phyloP scores from a whole-genome alignment of 1,284 basidiomycete genomes.

The Tilletia indica region DNA sequence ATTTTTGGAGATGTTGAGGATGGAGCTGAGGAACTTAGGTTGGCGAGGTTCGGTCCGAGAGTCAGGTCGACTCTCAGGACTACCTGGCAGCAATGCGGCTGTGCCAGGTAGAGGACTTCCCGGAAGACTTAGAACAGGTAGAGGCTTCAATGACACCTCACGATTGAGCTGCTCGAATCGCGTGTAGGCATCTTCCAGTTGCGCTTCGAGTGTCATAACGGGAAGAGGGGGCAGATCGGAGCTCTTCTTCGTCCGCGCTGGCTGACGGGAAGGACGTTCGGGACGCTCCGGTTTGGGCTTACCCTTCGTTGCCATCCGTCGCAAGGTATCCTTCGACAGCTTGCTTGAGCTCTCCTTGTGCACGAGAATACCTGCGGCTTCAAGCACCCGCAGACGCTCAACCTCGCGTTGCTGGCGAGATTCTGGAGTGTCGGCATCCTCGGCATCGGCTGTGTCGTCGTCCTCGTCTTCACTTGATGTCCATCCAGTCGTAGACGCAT shows the following conservation, averaged over 20 bases:
- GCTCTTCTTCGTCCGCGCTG: conserved; percentile 28
- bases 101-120: conserved; percentile 2
- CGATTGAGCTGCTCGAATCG: conserved; percentile 66
- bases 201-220: conserved; percentile 43
- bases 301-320: conserved; percentile 23
- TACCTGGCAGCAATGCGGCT: not conserved
- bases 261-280: conserved; percentile 27
- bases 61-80: conserved; percentile 5
- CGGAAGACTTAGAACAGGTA: not conserved
- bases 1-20: conserved; percentile 38
- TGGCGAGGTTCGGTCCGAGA: not conserved
- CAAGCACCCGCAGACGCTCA: conserved; percentile 76
- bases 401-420: conserved; percentile 68
- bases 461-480: conserved; percentile 60
- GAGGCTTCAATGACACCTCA: conserved; percentile 28
- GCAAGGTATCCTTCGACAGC: conserved; percentile 28
- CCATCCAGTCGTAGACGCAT: conserved; percentile 57
- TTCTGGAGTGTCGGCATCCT: conserved; percentile 59
- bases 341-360: conserved; percentile 54
- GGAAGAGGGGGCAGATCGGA: conserved; percentile 35
- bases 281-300: conserved; percentile 36
- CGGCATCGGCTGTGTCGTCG: conserved; percentile 48
- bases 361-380: conserved; percentile 81
- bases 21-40: conserved; percentile 39
- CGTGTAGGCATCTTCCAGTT: conserved; percentile 82